Conservation (phyloP, 2,329 filamentous ascomycete genomes). For the Trichoderma aggressivum region DNA sequence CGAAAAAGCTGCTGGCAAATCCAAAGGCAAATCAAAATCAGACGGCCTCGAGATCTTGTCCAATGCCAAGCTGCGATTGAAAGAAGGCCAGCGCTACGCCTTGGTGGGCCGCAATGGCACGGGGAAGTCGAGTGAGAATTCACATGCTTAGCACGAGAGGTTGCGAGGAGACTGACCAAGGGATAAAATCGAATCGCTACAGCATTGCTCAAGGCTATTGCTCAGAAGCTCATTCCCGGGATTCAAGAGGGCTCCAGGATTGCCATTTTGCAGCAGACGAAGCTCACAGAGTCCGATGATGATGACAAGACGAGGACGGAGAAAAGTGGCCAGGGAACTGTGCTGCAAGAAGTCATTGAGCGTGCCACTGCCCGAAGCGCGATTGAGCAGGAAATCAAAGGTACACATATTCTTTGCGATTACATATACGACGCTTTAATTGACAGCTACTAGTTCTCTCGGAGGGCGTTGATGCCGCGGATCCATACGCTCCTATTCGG, state of each 20-base stretch:
- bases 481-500: conserved; percentile 56
- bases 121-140: conserved; percentile 69
- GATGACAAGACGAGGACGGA: conserved; percentile 20
- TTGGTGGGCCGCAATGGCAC: conserved; percentile 77
- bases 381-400: conserved; percentile 57
- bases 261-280: conserved; percentile 67
- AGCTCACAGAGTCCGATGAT: conserved; percentile 33
- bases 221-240: conserved; percentile 74
- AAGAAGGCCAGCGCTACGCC: conserved; percentile 72
- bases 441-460: conserved; percentile 47
- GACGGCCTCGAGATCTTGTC: conserved; percentile 64
- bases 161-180: neutral
- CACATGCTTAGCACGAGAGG: neutral
- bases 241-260: conserved; percentile 64
- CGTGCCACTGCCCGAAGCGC: conserved; percentile 54
- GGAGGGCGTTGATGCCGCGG: conserved; percentile 54
- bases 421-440: neutral
- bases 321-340: conserved; percentile 35
- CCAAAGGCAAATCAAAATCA: conserved; percentile 44
- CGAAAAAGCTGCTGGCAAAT: conserved; percentile 42
- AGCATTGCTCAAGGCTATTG: conserved; percentile 72
- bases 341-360: conserved; percentile 67
- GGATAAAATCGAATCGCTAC: neutral
- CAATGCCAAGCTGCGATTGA: conserved; percentile 67
- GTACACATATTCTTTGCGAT: conserved; percentile 36